Base-by-base conservation (phyloP, 805 yeast species). In the Priceomyces castillae region DNA sequence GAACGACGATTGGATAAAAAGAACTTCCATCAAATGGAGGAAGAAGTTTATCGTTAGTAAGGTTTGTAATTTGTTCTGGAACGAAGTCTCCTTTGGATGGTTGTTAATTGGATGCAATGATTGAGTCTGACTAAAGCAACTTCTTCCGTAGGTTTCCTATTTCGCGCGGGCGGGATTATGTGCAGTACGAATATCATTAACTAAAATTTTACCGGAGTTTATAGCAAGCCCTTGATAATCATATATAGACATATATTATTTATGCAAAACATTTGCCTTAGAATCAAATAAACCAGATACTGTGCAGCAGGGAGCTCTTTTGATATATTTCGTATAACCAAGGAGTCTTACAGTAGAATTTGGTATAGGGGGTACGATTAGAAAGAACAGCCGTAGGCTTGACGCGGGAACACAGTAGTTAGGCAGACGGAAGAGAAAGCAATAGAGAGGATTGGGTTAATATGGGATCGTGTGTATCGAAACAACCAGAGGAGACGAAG, bases 391-490 rank as follows among this genome's bases (percentile, higher is more conserved):
- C 16, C 37, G 37, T 17, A 17, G 15, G 25, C 37, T 34, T n/a
- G 20, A 34, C 37, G n/a, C 14, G 36, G 18, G 15, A 23, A 40
- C 22, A 40, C 22, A n/a, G 15, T n/a, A 28, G 10, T 28, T 10
- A 23, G 10, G 26, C 26, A 23, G 26, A 23, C 26, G 26, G 26
- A 10, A 23, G 10, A 23, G 10, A 23, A 7, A 6, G 26, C 26
- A 6, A 28, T 9, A 28, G 15, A 28, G 31, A 28, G 31, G 15
- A 9, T 28, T 28, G 15, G 15, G 7, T 11, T 11, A 37, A 28
- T 15, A 58, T 58, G 63, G 63, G 63, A 17, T 47, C 51, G 12
- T 58, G 63, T 48, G 42, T 51, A 30, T 58, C 63, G 16, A 57
- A 54, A 34, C 54, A 46, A 19, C 39, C 42, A 11, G 36, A 46